Base-by-base conservation (phyloP, 2,329 filamentous ascomycete species). In the Ophiostoma tasmaniense region DNA sequence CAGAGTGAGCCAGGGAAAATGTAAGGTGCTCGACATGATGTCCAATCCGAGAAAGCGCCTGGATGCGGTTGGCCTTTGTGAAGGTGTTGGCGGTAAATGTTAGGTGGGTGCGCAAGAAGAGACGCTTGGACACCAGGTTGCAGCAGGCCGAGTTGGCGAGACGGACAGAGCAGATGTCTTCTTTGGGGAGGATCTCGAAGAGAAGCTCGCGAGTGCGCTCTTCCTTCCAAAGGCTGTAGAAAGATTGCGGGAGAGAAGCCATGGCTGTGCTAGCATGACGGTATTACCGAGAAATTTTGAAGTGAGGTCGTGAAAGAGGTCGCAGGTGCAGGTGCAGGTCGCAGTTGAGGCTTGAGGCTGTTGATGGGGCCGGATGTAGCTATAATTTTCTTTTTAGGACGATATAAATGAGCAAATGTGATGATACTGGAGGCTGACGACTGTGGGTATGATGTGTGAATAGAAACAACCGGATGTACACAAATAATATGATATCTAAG, bases 11-110 rank as follows among this genome's bases (percentile, higher is more conserved):
- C 73, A 96, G 85, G 76, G 83, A 84, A 80, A 97, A 96, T 69
- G 86, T 90, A 68, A 96, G 82, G 70, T 89, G 89, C 78, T 91
- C 88, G 74, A 96, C 85, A 77, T 94, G 87, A 73, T 88, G 88
- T 69, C 92, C 93, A 74, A 97, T 88, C 71, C 90, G 85, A 70
- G 88, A 85, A 69, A 97, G 83, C 30, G 92, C 91, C 71, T 90
- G 87, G 73, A 95, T 83, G 66, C 90, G 86, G 72, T 87, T 85
- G 42, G 89, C 86, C 74, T 88, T 89, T 67, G 90, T 93, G 76
- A 96, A 93, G 70, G 89, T 89, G 75, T 84, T 90, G 66, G 91
- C 81, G 37, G 86, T 86, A 79, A 93, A 93, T 74, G 86, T 90
- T 75, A 92, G 78, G 75, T 86, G 83, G 76, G 90, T 83, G 78